Evolutionary conservation across 345 rosid genomes (phyloP), one percentile per base, ranked within the genome.

Genomic region (Atalantia buxifolia): DNA sequence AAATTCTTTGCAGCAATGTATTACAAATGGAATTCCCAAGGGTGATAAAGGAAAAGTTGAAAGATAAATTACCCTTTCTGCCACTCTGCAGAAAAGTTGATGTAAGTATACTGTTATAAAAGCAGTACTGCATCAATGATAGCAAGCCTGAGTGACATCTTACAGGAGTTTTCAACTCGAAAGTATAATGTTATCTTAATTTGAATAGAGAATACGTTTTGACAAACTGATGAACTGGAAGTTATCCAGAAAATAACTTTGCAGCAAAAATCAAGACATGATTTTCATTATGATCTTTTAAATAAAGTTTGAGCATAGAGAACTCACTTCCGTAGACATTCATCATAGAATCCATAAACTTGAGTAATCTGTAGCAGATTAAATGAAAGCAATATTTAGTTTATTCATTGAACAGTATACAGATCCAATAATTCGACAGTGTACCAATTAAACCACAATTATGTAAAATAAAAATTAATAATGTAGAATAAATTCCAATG

Each of bases 311-410:
- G 45, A 30, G 79, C 25, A 61, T 7, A 81, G 82, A 83, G 75
- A 82, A 94, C 99, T 94, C 85, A 96, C 99, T 96, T 96, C 75
- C 99, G 88, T 75, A 96, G 89, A 75, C 99, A 96, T 84, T 96
- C 99, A 65, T 96, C 99, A 78, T 96, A 96, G 85, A 96, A 96
- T 72, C 99, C 99, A 85, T 96, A 96, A 81, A 96, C 99, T 83
- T 96, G 99, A 81, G 99, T 96, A 71, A 96, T 96, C 99, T 96
- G 97, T 79, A 82, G 88, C 67, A 79, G 57, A 66, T 63, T 24
- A 68, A 67, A 77, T 50, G 76, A 66, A 72, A 72, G 50, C 79
- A 83, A 80, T 78, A 76, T 79, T 81, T 63, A 83, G 84, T 62
- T 50, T 77, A 84, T 71, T 71, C 31, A 71, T 3, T 69, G 57